phyloP scores from a whole-genome alignment of 2,329 filamentous ascomycete species.

The Chrysoporthe cubensis region DNA sequence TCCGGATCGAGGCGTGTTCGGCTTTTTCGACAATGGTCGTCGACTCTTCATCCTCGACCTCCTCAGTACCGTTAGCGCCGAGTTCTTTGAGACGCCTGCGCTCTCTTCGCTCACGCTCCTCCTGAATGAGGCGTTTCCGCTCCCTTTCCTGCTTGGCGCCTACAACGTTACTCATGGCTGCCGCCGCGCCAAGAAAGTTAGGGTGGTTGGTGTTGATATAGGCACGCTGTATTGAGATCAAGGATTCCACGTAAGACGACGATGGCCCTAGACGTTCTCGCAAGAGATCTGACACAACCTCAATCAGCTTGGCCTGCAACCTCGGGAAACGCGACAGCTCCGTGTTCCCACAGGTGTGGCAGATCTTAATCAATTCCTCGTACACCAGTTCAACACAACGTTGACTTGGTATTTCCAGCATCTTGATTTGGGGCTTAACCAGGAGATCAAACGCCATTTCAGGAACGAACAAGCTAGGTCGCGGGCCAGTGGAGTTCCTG shows the following conservation, averaged over 20 bases:
- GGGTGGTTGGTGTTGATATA: conserved; percentile 99
- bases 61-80: conserved; percentile 75
- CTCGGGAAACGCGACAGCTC: conserved; percentile 91
- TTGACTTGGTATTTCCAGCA: conserved; percentile 92
- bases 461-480: conserved; percentile 94
- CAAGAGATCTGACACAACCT: conserved; percentile 94
- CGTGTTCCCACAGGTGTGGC: conserved; percentile 95
- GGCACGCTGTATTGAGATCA: conserved; percentile 95
- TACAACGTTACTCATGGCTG: conserved; percentile 96
- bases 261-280: conserved; percentile 89
- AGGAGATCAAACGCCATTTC: conserved; percentile 97
- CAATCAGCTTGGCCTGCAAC: conserved; percentile 94
- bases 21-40: conserved; percentile 52
- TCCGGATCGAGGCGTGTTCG: conserved; percentile 63
- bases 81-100: conserved; percentile 82
- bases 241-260: conserved; percentile 89
- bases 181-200: conserved; percentile 95
- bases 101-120: conserved; percentile 86
- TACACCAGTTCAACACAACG: conserved; percentile 98
- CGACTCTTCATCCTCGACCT: conserved; percentile 51
- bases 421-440: conserved; percentile 97
- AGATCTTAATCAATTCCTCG: conserved; percentile 98
- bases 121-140: conserved; percentile 75
- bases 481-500: conserved; percentile 93
- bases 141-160: conserved; percentile 94